These are phyloP conservation scores for Dipteronia sinensis DNA, from an alignment of 345 rosid species.

Conservation along the genomic window DNA sequence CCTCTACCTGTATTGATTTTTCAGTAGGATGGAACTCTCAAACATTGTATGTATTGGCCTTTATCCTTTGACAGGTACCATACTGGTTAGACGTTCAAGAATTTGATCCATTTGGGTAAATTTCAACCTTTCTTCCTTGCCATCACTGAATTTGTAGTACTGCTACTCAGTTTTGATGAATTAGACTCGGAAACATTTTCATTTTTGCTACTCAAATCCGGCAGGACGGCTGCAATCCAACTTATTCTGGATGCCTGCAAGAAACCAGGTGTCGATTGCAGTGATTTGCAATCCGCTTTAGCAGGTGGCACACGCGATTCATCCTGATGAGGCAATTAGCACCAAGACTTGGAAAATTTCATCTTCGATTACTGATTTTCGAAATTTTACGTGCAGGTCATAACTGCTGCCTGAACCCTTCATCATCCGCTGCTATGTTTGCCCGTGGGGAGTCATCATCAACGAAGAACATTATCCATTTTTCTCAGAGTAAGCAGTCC, in stretches of 20 bases:
- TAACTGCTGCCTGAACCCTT: slow-evolving; percentile 58
- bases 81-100: slow-evolving; percentile 37
- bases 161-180: background rate
- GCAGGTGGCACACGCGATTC: slow-evolving; percentile 33
- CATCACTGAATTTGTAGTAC: background rate
- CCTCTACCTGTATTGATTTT: background rate
- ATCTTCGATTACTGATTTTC: background rate
- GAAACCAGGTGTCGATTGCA: slow-evolving; percentile 42
- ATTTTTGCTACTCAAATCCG: background rate
- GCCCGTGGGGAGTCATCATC: slow-evolving; percentile 44
- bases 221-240: slow-evolving; percentile 33
- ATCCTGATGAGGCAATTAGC: background rate
- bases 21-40: slow-evolving; percentile 17
- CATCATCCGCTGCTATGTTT: slow-evolving; percentile 26
- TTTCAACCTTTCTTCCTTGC: background rate
- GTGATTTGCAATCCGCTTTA: slow-evolving; percentile 34
- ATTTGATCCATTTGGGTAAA: slow-evolving; percentile 44
- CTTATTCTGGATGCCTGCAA: slow-evolving; percentile 35
- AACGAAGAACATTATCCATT: slow-evolving; percentile 57
- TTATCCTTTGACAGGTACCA: slow-evolving; percentile 16
- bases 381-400: slow-evolving; percentile 31
- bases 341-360: background rate
- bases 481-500: slow-evolving; percentile 47
- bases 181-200: background rate
- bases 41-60: background rate